Evolutionary conservation across 495 filamentous ascomycete genomes (phyloP).

Genomic region (Podospora sp.): DNA sequence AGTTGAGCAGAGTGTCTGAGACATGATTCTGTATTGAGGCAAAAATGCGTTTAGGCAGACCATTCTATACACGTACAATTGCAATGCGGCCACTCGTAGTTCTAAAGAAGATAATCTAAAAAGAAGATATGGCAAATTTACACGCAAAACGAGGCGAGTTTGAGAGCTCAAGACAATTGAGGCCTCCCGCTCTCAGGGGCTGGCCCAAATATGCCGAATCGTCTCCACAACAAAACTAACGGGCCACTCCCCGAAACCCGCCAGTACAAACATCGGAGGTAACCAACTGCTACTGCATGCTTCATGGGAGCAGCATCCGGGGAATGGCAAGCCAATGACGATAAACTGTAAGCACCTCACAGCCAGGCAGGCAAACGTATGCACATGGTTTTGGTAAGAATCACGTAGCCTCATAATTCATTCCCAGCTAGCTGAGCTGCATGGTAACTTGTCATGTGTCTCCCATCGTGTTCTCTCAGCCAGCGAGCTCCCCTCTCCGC

Average conservation of each 20-base stretch:
- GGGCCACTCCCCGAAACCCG: background rate
- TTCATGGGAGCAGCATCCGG: too few species aligned
- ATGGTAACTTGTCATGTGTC: background rate
- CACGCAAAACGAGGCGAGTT: background rate
- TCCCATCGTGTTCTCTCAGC: background rate
- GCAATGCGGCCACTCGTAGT: background rate
- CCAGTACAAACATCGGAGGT: background rate
- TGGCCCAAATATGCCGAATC: background rate
- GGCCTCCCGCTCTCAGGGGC: background rate
- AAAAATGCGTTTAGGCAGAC: background rate
- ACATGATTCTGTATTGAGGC: too few species aligned
- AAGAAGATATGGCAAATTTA: background rate
- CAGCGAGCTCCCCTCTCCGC: background rate
- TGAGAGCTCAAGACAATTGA: background rate
- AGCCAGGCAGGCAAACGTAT: background rate
- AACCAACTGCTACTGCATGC: background rate
- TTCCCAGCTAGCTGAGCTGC: slow-evolving; percentile 16
- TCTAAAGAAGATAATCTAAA: background rate
- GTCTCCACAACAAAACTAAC: background rate
- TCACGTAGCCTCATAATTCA: slow-evolving; percentile 23
- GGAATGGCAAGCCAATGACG: too few species aligned
- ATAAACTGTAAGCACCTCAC: too few species aligned
- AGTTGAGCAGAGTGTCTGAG: background rate
- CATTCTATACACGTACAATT: background rate
- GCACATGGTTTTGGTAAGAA: background rate